phyloP scores from a whole-genome alignment of 1,284 basidiomycete genomes.

The Leucoagaricus sp. region DNA sequence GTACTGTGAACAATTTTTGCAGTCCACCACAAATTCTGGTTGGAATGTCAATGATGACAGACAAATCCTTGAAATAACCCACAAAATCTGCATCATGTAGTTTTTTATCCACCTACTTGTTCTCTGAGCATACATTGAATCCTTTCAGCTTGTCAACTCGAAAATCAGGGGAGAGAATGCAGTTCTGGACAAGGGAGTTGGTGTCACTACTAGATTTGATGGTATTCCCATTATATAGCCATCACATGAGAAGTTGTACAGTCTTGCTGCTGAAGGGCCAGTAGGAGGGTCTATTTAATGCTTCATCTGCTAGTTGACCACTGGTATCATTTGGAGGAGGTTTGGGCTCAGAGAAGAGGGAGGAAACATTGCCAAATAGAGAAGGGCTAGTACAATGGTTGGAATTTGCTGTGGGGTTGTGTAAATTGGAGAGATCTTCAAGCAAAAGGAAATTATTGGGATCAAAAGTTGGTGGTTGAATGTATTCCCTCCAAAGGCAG shows the following conservation, averaged over 20 bases:
- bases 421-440: constrained; percentile 21
- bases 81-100: constrained; percentile 16
- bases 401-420: too few relatives aligned
- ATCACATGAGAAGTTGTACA: constrained; percentile 25
- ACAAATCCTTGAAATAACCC: constrained; percentile 15
- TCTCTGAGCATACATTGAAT: constrained; percentile 19
- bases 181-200: constrained; percentile 23
- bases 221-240: constrained; percentile 21
- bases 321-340: not conserved
- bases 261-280: constrained; percentile 20
- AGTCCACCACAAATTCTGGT: constrained; percentile 22
- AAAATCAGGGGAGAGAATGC: constrained; percentile 22
- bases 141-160: constrained; percentile 17
- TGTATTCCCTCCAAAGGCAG: constrained; percentile 22
- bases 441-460: constrained; percentile 24
- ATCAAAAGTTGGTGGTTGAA: constrained; percentile 29
- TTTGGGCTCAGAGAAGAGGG: too few relatives aligned
- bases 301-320: constrained; percentile 9
- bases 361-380: too few relatives aligned
- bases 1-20: constrained; percentile 23
- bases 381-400: too few relatives aligned
- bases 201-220: constrained; percentile 21
- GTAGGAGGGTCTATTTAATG: not conserved
- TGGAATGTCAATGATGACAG: constrained; percentile 30
- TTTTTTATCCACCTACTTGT: constrained; percentile 16